Conservation (phyloP, 352 stramenopile species). For the Bremia lactucae region DNA sequence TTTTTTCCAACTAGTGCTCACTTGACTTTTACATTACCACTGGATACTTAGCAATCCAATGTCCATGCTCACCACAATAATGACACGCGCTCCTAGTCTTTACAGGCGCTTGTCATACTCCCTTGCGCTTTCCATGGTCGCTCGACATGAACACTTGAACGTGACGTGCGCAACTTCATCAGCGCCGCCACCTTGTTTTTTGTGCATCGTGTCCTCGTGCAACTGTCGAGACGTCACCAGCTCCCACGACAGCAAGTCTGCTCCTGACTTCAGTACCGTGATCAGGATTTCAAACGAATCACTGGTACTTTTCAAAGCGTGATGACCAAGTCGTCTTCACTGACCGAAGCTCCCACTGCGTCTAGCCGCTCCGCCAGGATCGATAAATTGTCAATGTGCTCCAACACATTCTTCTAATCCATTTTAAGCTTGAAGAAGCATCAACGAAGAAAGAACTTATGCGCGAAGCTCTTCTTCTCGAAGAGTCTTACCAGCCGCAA, state of each 20-base stretch:
- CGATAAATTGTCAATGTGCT: too few species aligned
- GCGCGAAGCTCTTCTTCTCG: background rate
- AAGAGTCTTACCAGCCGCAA: background rate
- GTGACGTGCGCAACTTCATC: background rate
- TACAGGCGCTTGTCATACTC: background rate
- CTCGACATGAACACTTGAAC: background rate
- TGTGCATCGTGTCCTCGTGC: background rate
- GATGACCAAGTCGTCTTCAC: background rate
- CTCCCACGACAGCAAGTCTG: background rate
- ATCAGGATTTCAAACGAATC: background rate
- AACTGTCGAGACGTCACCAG: background rate
- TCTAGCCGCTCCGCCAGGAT: too few species aligned
- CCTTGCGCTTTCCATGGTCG: background rate
- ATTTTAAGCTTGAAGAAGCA: background rate
- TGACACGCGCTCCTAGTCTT: too few species aligned
- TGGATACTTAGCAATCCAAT: background rate
- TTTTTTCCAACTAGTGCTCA: too few species aligned
- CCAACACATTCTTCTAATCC: too few species aligned
- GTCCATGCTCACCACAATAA: background rate
- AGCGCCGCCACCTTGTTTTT: background rate
- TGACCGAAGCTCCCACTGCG: background rate
- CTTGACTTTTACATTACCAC: too few species aligned
- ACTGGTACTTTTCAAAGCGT: background rate
- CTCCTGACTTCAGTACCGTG: too few species aligned
- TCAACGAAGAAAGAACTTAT: background rate